Conservation (phyloP, 257 asterid genomes). For the Solanum chiquidenum region DNA sequence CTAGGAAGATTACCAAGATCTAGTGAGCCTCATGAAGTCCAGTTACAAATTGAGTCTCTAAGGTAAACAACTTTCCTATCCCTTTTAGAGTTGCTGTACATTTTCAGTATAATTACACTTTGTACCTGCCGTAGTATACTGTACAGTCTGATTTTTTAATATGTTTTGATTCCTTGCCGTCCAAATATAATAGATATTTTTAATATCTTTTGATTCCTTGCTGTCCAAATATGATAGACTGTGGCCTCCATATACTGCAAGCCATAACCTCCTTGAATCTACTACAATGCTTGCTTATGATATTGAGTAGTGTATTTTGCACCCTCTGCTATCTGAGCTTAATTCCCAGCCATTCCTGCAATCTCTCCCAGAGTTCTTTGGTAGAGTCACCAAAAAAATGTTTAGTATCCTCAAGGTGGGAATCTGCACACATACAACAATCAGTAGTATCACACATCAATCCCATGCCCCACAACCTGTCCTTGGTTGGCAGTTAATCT, state of each 20-base stretch:
- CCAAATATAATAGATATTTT: neutral
- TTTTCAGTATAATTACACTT: neutral
- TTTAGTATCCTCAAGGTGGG: neutral
- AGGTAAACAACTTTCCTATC: neutral
- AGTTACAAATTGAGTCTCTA: neutral
- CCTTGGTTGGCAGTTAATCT: neutral
- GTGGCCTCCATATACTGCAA: neutral
- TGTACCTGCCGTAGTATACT: neutral
- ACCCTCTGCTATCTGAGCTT: neutral
- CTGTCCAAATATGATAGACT: neutral
- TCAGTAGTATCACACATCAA: neutral
- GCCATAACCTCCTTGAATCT: neutral
- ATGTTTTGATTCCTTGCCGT: neutral
- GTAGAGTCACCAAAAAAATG: neutral
- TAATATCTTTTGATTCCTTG: neutral
- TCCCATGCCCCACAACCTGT: neutral
- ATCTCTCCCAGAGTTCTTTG: neutral
- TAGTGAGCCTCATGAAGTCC: neutral
- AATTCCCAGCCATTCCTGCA: neutral
- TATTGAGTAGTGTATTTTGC: neutral
- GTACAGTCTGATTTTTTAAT: neutral
- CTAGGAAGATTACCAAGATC: neutral
- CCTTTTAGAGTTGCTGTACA: neutral
- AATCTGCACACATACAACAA: neutral
- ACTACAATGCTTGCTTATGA: neutral